phyloP scores from a whole-genome alignment of 768 basidiomycete genomes.

The Pisolithus tinctorius region DNA sequence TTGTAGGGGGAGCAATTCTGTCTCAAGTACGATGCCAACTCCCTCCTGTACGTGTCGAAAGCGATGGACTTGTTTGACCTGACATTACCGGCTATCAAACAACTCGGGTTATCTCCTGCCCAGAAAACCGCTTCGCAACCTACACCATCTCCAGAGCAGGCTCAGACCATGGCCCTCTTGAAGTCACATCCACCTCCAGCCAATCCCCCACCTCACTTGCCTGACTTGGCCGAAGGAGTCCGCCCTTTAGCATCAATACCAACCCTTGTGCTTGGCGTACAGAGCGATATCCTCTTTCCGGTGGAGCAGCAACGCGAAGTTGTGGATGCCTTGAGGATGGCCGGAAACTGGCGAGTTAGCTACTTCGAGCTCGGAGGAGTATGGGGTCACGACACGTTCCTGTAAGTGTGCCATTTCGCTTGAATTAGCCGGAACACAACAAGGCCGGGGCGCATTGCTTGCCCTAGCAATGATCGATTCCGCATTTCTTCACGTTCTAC shows the following conservation, averaged over 20 bases:
- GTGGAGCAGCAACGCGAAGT: conserved; percentile 96
- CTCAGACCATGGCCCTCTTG: conserved; percentile 41
- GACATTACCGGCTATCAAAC: conserved; percentile 67
- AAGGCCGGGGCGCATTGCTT: not conserved
- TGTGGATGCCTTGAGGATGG: conserved; percentile 84
- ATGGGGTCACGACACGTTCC: conserved; percentile 99
- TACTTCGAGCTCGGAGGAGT: conserved; percentile 98
- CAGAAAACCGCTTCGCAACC: conserved; percentile 15
- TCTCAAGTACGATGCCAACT: conserved; percentile 98
- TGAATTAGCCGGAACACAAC: not conserved
- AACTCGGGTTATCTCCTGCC: conserved; percentile 48
- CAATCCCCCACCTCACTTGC: conserved; percentile 68
- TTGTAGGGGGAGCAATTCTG: conserved; percentile 91
- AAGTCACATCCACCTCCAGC: conserved; percentile 69
- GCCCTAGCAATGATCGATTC: not conserved
- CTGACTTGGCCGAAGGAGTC: conserved; percentile 74
- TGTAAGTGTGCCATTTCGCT: conserved; percentile 45
- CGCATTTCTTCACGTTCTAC: not conserved
- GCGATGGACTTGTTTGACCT: conserved; percentile 99
- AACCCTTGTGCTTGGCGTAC: conserved; percentile 84
- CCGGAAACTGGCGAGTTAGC: conserved; percentile 82
- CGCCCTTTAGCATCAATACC: conserved; percentile 70
- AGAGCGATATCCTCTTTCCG: conserved; percentile 94
- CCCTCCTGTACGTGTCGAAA: conserved; percentile 96
- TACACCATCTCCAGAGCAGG: conserved; percentile 12